phyloP scores from a whole-genome alignment of 768 basidiomycete species.

The Kwoniella botswanensis region DNA sequence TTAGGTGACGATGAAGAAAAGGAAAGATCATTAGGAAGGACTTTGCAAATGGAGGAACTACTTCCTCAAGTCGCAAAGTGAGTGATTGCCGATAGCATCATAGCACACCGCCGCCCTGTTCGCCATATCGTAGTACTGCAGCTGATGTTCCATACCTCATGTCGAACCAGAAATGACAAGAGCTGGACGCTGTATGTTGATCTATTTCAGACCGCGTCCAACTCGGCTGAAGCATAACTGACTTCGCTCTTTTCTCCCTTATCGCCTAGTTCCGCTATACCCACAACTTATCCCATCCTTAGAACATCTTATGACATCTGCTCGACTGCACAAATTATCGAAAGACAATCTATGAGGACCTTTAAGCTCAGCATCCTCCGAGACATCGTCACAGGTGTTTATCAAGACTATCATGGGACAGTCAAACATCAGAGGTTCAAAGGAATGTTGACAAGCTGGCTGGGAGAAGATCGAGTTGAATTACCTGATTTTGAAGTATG shows the following conservation, averaged over 20 bases:
- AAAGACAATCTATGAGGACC: constrained; percentile 1
- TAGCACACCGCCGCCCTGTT: no score
- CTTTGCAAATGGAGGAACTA: not conserved
- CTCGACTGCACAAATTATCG: not conserved
- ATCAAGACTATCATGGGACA: no score
- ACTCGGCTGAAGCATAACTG: no score
- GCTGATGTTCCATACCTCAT: no score
- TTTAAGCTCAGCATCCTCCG: constrained; percentile 6
- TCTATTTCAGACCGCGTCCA: no score
- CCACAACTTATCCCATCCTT: not conserved
- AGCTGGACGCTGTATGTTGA: no score
- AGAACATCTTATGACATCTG: constrained; percentile 8
- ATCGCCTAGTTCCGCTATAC: not conserved
- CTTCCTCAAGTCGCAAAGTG: constrained; percentile 3
- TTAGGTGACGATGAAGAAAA: not conserved
- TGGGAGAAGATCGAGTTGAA: not conserved
- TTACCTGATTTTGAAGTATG: constrained; percentile 2
- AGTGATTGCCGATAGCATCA: not conserved
- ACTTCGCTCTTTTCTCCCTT: no score
- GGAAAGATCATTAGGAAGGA: not conserved
- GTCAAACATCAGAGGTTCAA: not conserved
- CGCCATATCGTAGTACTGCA: no score
- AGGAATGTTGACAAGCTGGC: not conserved
- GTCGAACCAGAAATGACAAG: no score
- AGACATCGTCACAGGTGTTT: not conserved